A percentile compares a stretch with the other conserved stretches of the same genome.
phyloP scores from a whole-genome alignment of 805 yeast genomes.

The Kuraishia capsulata region DNA sequence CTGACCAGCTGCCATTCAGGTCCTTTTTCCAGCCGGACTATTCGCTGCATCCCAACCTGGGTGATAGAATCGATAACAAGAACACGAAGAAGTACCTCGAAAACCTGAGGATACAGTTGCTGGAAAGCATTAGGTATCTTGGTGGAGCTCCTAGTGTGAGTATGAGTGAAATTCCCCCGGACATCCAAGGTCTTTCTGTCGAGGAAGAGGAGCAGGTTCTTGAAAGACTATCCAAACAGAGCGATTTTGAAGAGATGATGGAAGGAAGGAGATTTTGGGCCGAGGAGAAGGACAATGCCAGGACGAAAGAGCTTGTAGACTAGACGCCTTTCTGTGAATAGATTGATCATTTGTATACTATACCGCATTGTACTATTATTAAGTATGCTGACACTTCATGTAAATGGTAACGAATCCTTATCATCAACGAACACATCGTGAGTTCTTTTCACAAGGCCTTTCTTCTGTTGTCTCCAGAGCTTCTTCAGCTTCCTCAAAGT shows the following conservation, averaged over 20 bases:
- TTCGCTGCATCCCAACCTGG: slow-evolving; percentile 77
- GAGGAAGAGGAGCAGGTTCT: slow-evolving; percentile 34
- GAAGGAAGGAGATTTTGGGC: slow-evolving; percentile 28
- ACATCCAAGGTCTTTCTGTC: slow-evolving; percentile 29
- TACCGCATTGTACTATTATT: no score
- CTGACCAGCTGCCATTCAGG: slow-evolving; percentile 65
- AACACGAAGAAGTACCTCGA: slow-evolving; percentile 80
- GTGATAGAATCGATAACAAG: slow-evolving; percentile 75
- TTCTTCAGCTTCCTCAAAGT: slow-evolving; percentile 18
- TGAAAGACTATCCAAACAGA: slow-evolving; percentile 24
- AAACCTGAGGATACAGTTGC: slow-evolving; percentile 59
- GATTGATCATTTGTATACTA: not conserved
- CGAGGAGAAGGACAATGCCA: slow-evolving; percentile 28
- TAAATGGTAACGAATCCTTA: slow-evolving; percentile 26
- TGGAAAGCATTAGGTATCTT: slow-evolving; percentile 73
- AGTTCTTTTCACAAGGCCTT: slow-evolving; percentile 12
- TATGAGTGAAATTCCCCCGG: slow-evolving; percentile 85
- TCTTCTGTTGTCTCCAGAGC: slow-evolving; percentile 21
- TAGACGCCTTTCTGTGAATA: not conserved
- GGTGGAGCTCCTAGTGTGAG: slow-evolving; percentile 94
- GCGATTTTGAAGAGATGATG: slow-evolving; percentile 19
- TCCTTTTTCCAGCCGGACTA: slow-evolving; percentile 87
- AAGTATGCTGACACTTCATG: slow-evolving; percentile 7
- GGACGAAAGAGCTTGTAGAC: slow-evolving; percentile 8
- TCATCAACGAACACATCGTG: slow-evolving; percentile 19